Evolutionary conservation across 75 land plant genomes (phyloP).

Genomic region (Cupressus sempervirens): DNA sequence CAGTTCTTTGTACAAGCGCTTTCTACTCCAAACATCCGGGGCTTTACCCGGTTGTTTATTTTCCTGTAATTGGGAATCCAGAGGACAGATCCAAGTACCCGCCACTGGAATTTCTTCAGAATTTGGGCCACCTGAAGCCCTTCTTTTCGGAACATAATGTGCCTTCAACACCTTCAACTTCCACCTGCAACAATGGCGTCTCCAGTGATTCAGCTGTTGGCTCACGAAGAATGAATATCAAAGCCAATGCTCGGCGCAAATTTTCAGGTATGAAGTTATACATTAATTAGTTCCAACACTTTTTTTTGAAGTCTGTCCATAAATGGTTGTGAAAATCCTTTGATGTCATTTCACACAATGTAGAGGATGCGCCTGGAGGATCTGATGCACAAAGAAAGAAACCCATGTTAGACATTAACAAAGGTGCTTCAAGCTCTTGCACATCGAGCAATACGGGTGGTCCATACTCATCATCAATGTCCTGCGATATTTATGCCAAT

Average conservation of each 20-base stretch:
- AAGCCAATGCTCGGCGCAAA: not conserved
- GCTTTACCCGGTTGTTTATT: not conserved
- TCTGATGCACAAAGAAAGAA: not conserved
- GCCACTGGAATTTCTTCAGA: not conserved
- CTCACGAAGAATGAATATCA: not conserved
- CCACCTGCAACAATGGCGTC: too few relatives aligned
- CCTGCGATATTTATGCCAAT: not conserved
- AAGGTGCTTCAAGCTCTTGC: not conserved
- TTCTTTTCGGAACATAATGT: not conserved
- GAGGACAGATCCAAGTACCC: not conserved
- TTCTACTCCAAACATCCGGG: not conserved
- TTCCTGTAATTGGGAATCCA: not conserved
- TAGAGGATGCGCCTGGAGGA: not conserved
- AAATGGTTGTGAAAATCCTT: not conserved
- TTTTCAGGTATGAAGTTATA: not conserved
- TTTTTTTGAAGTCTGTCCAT: not conserved
- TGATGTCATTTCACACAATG: not conserved
- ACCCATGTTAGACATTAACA: not conserved
- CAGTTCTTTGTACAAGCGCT: not conserved
- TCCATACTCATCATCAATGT: not conserved
- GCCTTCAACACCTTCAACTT: not conserved
- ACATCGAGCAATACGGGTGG: not conserved
- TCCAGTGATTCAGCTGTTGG: not conserved
- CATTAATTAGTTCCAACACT: not conserved
- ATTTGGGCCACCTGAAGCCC: conserved; percentile 5